Conservation (phyloP, 805 yeast species). For the Saccharomycopsis sp. region DNA sequence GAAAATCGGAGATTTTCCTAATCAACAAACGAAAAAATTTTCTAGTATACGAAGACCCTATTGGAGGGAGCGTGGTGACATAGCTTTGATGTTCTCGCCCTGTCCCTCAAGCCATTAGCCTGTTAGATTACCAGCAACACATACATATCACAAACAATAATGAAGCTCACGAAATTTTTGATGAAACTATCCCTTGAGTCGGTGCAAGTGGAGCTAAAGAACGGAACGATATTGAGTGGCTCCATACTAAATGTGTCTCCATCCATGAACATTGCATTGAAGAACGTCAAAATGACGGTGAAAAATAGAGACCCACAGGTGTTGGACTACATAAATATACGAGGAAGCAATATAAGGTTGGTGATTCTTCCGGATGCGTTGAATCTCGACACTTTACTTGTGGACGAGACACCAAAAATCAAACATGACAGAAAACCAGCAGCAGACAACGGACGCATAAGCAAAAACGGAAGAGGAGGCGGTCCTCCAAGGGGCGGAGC, state of each 20-base stretch:
- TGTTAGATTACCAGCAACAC: background rate
- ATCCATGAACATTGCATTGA: constrained; percentile 68
- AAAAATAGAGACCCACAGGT: constrained; percentile 55
- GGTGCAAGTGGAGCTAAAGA: constrained; percentile 72
- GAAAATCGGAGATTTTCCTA: background rate
- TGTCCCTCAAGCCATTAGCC: no score
- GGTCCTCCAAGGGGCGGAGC: background rate
- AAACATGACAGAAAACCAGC: constrained; percentile 22
- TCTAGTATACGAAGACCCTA: background rate
- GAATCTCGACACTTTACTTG: constrained; percentile 32
- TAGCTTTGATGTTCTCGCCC: no score
- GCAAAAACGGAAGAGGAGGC: constrained; percentile 5
- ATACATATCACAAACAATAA: background rate
- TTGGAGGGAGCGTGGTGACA: no score
- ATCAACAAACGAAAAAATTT: background rate
- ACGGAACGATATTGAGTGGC: constrained; percentile 69
- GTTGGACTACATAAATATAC: constrained; percentile 58
- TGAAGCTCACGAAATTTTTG: constrained; percentile 39
- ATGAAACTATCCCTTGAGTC: constrained; percentile 73
- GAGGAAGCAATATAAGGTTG: constrained; percentile 72
- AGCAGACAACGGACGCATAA: background rate
- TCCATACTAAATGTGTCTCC: constrained; percentile 71
- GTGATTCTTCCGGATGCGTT: constrained; percentile 67
- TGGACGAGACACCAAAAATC: constrained; percentile 38
- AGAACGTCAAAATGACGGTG: constrained; percentile 64